phyloP scores from a whole-genome alignment of 148 eudicot species.

The Talinum fruticosum region DNA sequence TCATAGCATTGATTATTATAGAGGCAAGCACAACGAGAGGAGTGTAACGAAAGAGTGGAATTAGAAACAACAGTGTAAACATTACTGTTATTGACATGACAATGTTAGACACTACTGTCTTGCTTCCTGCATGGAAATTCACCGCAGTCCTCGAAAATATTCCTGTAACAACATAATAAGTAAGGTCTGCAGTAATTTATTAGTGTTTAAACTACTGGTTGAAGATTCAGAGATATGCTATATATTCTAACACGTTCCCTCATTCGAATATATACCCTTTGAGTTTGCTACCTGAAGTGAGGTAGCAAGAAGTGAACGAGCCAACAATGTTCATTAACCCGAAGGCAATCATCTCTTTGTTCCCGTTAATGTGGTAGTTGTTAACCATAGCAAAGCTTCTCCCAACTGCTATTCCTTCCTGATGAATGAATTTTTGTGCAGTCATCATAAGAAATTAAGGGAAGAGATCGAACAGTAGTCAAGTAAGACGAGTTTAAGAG shows the following conservation, averaged over 20 bases:
- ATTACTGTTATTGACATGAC: constrained; percentile 62
- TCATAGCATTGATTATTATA: constrained; percentile 58
- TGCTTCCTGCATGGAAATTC: constrained; percentile 65
- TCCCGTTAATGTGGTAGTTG: constrained; percentile 67
- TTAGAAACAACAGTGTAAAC: constrained; percentile 48
- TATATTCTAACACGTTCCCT: too few species aligned
- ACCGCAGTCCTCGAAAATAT: constrained; percentile 72
- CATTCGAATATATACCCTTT: too few species aligned
- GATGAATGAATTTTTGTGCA: neutral
- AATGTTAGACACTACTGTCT: constrained; percentile 54
- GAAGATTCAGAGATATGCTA: too few species aligned
- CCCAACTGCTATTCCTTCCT: constrained; percentile 76
- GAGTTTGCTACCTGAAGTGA: constrained; percentile 36
- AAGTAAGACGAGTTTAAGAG: too few species aligned
- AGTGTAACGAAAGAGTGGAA: constrained; percentile 59
- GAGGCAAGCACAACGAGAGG: constrained; percentile 59
- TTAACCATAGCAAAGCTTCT: constrained; percentile 61
- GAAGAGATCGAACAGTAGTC: neutral
- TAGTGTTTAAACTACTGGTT: too few species aligned
- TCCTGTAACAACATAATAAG: constrained; percentile 27
- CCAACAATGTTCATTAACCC: constrained; percentile 72
- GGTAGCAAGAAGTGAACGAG: constrained; percentile 69
- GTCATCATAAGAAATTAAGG: neutral
- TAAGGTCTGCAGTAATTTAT: too few species aligned
- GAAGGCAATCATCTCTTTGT: constrained; percentile 70